A percentile compares a stretch with the other conserved stretches of the same genome.
Evolutionary conservation across 2,329 filamentous ascomycete genomes (phyloP).

Genomic region (Myriosclerotinia duriaeana): DNA sequence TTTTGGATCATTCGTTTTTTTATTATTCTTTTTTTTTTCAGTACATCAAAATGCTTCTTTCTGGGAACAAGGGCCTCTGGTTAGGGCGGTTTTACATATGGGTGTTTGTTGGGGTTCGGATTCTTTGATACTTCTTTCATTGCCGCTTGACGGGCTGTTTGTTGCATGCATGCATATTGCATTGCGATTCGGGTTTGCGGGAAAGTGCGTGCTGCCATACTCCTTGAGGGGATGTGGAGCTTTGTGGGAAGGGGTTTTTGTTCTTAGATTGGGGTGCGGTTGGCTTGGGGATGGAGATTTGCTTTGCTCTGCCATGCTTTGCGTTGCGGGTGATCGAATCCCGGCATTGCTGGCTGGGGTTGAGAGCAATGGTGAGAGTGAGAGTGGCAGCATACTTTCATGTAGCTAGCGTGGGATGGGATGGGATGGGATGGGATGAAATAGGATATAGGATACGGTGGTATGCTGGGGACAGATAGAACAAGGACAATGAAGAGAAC

Average conservation of each 20-base stretch:
- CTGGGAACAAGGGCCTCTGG: constrained; percentile 24
- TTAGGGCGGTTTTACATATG: constrained; percentile 25
- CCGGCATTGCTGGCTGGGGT: neutral
- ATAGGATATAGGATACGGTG: neutral
- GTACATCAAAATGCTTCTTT: constrained; percentile 20
- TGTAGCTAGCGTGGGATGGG: neutral
- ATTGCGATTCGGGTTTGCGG: neutral
- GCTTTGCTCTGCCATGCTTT: neutral
- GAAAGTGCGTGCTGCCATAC: neutral
- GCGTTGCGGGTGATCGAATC: neutral
- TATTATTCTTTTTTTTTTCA: constrained; percentile 11
- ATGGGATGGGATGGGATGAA: neutral
- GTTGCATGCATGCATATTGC: neutral
- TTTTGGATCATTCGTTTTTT: constrained; percentile 16
- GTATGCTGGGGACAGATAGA: constrained; percentile 11
- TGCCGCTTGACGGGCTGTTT: neutral
- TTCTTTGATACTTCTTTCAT: constrained; percentile 1
- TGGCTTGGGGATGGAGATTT: neutral
- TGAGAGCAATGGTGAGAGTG: neutral
- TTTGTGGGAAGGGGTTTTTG: neutral
- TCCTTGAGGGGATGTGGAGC: neutral
- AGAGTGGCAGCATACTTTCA: neutral
- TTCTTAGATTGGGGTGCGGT: neutral
- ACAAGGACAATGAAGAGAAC: neutral
- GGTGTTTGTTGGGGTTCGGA: neutral